Evolutionary conservation across 1,284 basidiomycete genomes (phyloP).

Genomic region (Irpex sp.): DNA sequence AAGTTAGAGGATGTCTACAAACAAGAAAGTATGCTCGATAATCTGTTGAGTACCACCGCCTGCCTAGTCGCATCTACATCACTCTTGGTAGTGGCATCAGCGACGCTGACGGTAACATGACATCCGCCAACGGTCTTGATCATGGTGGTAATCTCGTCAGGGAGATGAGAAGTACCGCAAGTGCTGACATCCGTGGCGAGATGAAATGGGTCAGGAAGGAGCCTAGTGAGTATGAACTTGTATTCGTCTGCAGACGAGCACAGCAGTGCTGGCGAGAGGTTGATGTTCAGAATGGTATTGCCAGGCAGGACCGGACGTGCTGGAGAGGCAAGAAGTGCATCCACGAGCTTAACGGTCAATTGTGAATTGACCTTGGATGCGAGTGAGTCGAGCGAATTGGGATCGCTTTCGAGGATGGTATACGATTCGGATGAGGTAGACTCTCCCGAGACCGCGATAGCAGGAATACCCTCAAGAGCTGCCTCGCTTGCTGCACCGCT

Average conservation of each 20-base stretch:
- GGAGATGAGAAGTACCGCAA: constrained; percentile 40
- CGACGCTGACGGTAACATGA: constrained; percentile 44
- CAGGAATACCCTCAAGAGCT: constrained; percentile 41
- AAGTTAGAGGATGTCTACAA: neutral
- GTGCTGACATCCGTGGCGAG: constrained; percentile 36
- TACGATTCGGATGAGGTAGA: constrained; percentile 40
- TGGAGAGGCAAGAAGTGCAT: constrained; percentile 31
- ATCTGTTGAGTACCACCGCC: constrained; percentile 33
- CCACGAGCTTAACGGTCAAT: constrained; percentile 38
- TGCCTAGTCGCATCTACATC: constrained; percentile 44
- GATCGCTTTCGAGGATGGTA: constrained; percentile 38
- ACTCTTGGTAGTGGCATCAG: constrained; percentile 38
- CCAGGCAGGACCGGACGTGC: constrained; percentile 38
- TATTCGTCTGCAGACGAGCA: constrained; percentile 36
- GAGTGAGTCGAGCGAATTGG: constrained; percentile 30
- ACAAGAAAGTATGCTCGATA: constrained; percentile 20
- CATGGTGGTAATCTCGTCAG: constrained; percentile 38
- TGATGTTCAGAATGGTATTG: constrained; percentile 45
- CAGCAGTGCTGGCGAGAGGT: constrained; percentile 37
- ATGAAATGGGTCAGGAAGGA: constrained; percentile 24
- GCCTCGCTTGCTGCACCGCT: constrained; percentile 49
- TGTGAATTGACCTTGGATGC: constrained; percentile 40
- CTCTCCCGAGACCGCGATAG: constrained; percentile 46
- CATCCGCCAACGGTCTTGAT: constrained; percentile 29
- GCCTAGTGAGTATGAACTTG: constrained; percentile 45